A percentile compares a stretch with the other conserved stretches of the same genome.
These are phyloP conservation scores for Adansonia rubrostipa DNA, from an alignment of 441 rosid genomes.

Conservation along the genomic window DNA sequence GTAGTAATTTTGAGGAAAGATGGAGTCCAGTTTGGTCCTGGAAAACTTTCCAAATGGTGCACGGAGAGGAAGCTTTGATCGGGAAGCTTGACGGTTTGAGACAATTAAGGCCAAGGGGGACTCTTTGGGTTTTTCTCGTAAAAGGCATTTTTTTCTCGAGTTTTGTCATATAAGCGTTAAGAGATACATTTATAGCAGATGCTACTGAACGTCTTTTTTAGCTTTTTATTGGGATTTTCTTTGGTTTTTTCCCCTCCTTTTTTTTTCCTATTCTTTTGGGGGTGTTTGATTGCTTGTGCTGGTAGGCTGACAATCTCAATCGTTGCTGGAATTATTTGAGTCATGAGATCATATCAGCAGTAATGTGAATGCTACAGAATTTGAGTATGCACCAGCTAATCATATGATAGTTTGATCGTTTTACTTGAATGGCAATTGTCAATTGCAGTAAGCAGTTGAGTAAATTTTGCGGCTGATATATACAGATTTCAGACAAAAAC, in stretches of 20 bases:
- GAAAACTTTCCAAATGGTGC: slow-evolving; percentile 29
- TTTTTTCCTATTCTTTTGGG: too few relatives aligned
- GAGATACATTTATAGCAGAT: neutral
- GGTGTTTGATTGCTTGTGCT: neutral
- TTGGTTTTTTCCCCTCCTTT: too few relatives aligned
- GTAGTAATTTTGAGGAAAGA: neutral
- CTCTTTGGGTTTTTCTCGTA: neutral
- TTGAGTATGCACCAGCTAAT: slow-evolving; percentile 3
- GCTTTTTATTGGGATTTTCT: neutral
- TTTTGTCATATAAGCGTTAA: neutral
- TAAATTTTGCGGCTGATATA: neutral
- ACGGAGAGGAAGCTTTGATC: slow-evolving; percentile 21
- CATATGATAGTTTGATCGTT: too few relatives aligned
- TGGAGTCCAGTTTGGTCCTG: slow-evolving; percentile 49
- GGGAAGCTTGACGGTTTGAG: slow-evolving; percentile 19
- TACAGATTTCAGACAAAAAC: neutral
- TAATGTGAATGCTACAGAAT: neutral
- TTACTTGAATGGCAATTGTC: neutral
- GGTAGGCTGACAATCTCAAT: neutral
- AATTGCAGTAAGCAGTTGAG: neutral
- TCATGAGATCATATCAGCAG: neutral
- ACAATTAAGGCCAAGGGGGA: slow-evolving; percentile 6
- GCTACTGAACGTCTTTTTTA: neutral
- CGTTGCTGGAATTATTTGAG: neutral
- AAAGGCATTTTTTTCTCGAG: neutral